Evolutionary conservation across 169 alveolate genomes (phyloP), one percentile per base, ranked within the genome.

Genomic region (Plasmodium vivax): DNA sequence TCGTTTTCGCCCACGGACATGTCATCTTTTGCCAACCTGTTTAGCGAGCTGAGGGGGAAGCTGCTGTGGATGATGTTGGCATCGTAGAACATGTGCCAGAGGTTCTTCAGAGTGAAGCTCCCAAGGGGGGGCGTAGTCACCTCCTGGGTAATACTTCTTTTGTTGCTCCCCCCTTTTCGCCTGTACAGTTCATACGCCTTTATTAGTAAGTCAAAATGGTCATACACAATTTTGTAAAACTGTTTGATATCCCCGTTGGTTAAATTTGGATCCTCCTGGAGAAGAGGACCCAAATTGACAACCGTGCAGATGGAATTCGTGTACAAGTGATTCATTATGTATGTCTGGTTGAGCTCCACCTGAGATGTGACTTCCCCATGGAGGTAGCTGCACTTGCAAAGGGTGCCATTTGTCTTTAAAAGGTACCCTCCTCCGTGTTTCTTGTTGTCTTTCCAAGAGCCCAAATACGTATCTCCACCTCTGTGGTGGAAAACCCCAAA

Each of bases 381-480:
- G 51, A 58, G 82, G 47, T 79, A 88, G 19, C 27, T 23, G 16
- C 94, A 62, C 27, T 58, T 56, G 41, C 12, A 56, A 19, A 88
- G 1, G 3, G 36, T 88, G 14, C 88, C 88, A 58, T 88, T 79
- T 16, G 32, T 7, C 38, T 88, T 56, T 54, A 88, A 10, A 14
- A 71, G 30, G 23, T 88, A 79, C 27, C 84, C 85, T 23, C 16
- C n/a, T 30, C 94, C 94, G 58, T 79, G 58, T 34, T 88, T 88
- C 41, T 79, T 88, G 71, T 88, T 47, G 32, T 88, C 41, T 79
- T 80, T 79, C 94, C 94, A 88, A 23, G 32, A 79, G 16, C 94
- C 94, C 82, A 58, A 58, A 80, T 88, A 88, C 12, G 80, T 88
- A 30, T 88, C 75, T 19, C 94, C 94, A 79, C 77, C 27, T 58